Percentiles rank a stretch among this genome's conserved stretches.
Conservation (phyloP, 768 basidiomycete genomes). For the Leccinum variicolor region DNA sequence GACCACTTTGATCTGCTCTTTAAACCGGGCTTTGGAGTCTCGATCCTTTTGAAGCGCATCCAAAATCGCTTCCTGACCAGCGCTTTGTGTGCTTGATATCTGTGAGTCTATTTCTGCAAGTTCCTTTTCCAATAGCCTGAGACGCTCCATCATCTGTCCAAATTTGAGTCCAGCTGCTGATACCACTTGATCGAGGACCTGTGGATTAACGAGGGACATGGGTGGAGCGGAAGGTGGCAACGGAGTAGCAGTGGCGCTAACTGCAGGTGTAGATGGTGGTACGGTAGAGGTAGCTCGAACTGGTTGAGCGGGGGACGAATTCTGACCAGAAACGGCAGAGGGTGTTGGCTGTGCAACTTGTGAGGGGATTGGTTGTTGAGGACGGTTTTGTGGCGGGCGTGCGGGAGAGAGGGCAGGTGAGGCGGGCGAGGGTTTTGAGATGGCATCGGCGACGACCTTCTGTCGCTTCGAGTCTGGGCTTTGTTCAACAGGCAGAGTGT, state of each 20-base stretch:
- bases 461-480: conserved; percentile 47
- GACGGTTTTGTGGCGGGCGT: conserved; percentile 18
- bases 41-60: conserved; percentile 13
- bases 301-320: conserved; percentile 8
- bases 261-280: conserved; percentile 5
- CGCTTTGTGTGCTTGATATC: conserved; percentile 10
- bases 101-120: conserved; percentile 12
- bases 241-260: conserved; percentile 8
- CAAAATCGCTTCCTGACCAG: conserved; percentile 17
- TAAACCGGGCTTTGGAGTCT: neutral
- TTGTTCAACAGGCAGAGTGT: conserved; percentile 31
- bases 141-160: conserved; percentile 23
- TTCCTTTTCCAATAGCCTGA: conserved; percentile 16
- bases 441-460: conserved; percentile 19
- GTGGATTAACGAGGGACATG: neutral
- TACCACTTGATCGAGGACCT: conserved; percentile 17
- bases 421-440: conserved; percentile 16
- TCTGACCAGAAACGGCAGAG: neutral
- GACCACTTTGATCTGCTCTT: conserved; percentile 10
- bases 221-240: conserved; percentile 9
- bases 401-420: conserved; percentile 23
- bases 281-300: conserved; percentile 3
- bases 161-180: conserved; percentile 10
- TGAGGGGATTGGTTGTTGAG: conserved; percentile 15
- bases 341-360: conserved; percentile 21